phyloP scores from a whole-genome alignment of 106 monocot species.

The Posidonia australis region DNA sequence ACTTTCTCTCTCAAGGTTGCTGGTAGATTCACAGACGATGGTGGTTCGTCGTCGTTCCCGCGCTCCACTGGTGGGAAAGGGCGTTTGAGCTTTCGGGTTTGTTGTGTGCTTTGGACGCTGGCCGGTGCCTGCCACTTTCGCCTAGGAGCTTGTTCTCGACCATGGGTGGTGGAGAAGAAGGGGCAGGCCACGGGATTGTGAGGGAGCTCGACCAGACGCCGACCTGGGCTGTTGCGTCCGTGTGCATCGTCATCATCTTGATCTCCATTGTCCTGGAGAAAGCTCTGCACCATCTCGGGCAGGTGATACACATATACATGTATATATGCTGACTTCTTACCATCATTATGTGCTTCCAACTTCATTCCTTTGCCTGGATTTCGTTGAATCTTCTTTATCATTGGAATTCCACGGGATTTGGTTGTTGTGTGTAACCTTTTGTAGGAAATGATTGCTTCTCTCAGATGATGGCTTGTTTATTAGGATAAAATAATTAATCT shows the following conservation, averaged over 20 bases:
- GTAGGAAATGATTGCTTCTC: no score
- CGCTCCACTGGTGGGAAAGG: neutral
- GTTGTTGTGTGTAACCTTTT: no score
- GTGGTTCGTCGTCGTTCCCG: neutral
- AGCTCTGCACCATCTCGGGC: conserved; percentile 12
- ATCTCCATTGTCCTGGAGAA: conserved; percentile 22
- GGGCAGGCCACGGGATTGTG: neutral
- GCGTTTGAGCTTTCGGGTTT: neutral
- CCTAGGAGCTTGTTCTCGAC: neutral
- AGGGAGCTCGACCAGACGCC: conserved; percentile 26
- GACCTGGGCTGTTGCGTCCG: conserved; percentile 21
- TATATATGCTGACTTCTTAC: neutral
- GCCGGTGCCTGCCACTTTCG: no score
- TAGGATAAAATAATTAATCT: no score
- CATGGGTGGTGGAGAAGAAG: conserved; percentile 2
- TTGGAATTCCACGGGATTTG: no score
- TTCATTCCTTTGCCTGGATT: neutral
- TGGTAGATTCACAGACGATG: neutral
- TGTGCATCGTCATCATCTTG: conserved; percentile 15
- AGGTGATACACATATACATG: conserved; percentile 17
- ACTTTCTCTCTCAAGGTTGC: neutral
- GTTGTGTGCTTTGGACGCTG: no score
- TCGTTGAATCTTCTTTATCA: no score
- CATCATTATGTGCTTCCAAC: neutral
- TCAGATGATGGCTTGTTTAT: no score